Conservation (phyloP, 2,329 filamentous ascomycete genomes). For the Scedosporium boydii region DNA sequence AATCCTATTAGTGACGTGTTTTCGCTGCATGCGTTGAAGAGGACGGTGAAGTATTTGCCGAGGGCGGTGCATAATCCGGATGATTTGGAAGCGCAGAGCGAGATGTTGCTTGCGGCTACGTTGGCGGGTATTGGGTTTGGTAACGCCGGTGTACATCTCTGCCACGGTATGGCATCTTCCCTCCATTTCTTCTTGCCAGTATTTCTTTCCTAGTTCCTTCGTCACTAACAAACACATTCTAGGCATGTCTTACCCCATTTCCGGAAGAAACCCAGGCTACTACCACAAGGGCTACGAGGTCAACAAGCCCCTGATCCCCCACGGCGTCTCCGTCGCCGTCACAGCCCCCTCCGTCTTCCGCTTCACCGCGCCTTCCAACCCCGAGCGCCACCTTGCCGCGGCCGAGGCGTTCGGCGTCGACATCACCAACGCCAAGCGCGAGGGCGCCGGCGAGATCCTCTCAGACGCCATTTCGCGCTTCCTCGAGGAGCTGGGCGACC, state of each 20-base stretch:
- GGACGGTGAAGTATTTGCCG: constrained; percentile 86
- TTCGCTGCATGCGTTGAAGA: constrained; percentile 72
- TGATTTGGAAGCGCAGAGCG: constrained; percentile 81
- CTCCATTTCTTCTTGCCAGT: not conserved
- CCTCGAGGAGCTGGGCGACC: constrained; percentile 73
- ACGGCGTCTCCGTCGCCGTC: constrained; percentile 91
- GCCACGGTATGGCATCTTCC: constrained; percentile 38
- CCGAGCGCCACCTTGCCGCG: constrained; percentile 79
- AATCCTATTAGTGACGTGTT: constrained; percentile 98
- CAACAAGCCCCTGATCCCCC: constrained; percentile 72
- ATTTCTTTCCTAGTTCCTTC: not conserved
- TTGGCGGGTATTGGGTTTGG: constrained; percentile 94
- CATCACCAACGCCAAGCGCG: constrained; percentile 74
- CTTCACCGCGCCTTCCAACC: constrained; percentile 86
- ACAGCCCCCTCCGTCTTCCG: constrained; percentile 88
- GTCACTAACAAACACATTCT: not conserved
- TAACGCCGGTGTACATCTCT: constrained; percentile 87
- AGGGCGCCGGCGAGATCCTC: constrained; percentile 82
- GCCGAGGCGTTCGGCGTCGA: constrained; percentile 90
- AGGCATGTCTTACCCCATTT: constrained; percentile 97
- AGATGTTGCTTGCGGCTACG: constrained; percentile 93
- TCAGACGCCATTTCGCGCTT: constrained; percentile 76
- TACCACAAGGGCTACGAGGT: constrained; percentile 81
- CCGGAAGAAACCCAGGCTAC: constrained; percentile 84
- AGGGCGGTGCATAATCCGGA: constrained; percentile 80